These are phyloP conservation scores for Bathelium albidoporum DNA, from an alignment of 495 filamentous ascomycete genomes.

Conservation along the genomic window DNA sequence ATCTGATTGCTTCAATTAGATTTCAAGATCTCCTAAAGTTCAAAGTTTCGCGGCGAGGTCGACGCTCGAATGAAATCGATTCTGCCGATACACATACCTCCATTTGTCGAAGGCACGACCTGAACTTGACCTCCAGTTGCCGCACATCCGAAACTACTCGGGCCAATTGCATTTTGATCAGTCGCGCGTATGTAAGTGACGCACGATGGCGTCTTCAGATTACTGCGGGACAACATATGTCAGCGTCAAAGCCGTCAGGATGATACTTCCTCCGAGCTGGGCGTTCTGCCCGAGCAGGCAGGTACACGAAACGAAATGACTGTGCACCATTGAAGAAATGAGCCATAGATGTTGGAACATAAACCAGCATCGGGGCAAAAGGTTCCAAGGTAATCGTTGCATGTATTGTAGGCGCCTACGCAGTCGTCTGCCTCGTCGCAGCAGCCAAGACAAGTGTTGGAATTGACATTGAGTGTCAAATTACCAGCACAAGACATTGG, in stretches of 20 bases:
- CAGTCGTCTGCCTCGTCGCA: conserved; percentile 3
- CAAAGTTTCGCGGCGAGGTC: background rate
- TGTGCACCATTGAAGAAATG: background rate
- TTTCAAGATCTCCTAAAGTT: background rate
- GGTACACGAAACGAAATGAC: background rate
- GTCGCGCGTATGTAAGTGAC: background rate
- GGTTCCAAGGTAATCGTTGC: background rate
- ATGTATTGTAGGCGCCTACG: background rate
- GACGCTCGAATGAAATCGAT: too few relatives aligned
- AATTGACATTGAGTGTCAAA: background rate
- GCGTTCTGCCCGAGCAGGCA: background rate
- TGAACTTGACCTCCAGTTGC: background rate
- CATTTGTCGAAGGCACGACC: background rate
- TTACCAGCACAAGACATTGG: conserved; percentile 1
- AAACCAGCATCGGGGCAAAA: background rate
- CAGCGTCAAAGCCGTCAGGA: too few relatives aligned
- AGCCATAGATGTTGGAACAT: background rate
- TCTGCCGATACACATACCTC: background rate
- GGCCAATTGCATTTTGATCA: background rate
- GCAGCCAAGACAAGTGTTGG: background rate
- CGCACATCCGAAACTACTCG: background rate
- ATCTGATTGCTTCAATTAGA: background rate
- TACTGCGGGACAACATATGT: background rate
- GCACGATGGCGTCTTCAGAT: background rate
- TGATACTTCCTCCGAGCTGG: background rate